phyloP scores from a whole-genome alignment of 2,329 filamentous ascomycete genomes.

The Bertia moriformis region DNA sequence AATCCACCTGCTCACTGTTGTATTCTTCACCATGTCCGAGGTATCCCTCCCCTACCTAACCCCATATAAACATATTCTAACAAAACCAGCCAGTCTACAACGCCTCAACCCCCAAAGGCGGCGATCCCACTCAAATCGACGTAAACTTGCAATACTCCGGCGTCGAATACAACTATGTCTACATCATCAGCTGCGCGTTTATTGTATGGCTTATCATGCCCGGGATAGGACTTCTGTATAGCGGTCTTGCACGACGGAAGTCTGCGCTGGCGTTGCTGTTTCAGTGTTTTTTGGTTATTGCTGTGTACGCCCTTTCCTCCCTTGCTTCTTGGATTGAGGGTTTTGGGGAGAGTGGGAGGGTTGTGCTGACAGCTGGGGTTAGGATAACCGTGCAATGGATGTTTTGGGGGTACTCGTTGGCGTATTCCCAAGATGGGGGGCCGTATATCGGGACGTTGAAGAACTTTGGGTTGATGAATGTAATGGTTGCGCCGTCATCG shows the following conservation, averaged over 20 bases:
- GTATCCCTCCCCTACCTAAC: too few species aligned
- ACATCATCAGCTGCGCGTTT: constrained; percentile 29
- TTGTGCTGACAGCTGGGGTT: too few species aligned
- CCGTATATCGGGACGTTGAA: constrained; percentile 65
- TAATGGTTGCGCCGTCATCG: constrained; percentile 61
- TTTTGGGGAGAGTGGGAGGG: too few species aligned
- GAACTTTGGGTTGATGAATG: constrained; percentile 70
- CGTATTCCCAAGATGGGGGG: constrained; percentile 69
- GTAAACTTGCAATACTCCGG: constrained; percentile 32
- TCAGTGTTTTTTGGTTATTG: constrained; percentile 34
- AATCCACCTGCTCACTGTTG: too few species aligned
- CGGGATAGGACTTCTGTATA: constrained; percentile 40
- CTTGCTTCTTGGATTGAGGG: too few species aligned
- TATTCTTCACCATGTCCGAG: too few species aligned
- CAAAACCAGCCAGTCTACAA: neutral
- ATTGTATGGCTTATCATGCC: constrained; percentile 43
- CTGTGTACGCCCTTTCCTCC: constrained; percentile 19
- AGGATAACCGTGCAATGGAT: constrained; percentile 81
- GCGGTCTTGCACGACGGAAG: constrained; percentile 38
- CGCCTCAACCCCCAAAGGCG: constrained; percentile 26
- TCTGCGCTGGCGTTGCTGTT: constrained; percentile 37
- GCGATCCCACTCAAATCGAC: constrained; percentile 31
- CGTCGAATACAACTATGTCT: constrained; percentile 36
- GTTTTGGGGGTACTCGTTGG: constrained; percentile 82
- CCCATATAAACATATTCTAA: too few species aligned